Conservation (phyloP, 441 rosid species). For the Oxalis stricta region DNA sequence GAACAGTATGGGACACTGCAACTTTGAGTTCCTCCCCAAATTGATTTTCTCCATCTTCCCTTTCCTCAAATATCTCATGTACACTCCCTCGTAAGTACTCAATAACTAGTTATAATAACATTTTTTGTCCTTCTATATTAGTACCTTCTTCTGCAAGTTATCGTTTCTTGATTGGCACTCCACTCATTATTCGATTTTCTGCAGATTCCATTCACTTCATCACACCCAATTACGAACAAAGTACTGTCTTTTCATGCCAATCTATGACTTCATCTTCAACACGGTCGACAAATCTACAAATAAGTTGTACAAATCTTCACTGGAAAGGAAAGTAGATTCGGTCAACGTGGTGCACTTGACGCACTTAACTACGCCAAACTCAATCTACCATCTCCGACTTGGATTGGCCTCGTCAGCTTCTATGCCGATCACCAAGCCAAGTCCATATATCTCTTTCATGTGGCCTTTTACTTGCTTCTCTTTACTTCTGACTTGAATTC, state of each 20-base stretch:
- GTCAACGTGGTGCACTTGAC: conserved; percentile 39
- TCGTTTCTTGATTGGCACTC: too few relatives aligned
- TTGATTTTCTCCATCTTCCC: conserved; percentile 17
- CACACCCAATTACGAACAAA: conserved; percentile 55
- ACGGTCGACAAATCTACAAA: conserved; percentile 40
- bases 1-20: conserved; percentile 33
- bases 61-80: conserved; percentile 23
- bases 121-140: too few relatives aligned
- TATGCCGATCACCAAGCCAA: not conserved
- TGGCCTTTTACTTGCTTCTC: conserved; percentile 2
- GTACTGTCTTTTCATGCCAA: conserved; percentile 51
- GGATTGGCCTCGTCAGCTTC: conserved; percentile 10
- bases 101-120: not conserved
- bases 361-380: conserved; percentile 35
- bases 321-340: conserved; percentile 20
- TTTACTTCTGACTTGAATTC: not conserved
- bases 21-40: conserved; percentile 17
- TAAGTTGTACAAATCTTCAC: conserved; percentile 19
- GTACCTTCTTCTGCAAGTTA: too few relatives aligned
- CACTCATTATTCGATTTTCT: too few relatives aligned
- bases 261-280: conserved; percentile 43
- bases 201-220: conserved; percentile 50
- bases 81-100: conserved; percentile 23
- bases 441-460: not conserved
- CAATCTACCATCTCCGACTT: conserved; percentile 20